phyloP scores from a whole-genome alignment of 2,329 filamentous ascomycete genomes.

The Podosphaera leucotricha region DNA sequence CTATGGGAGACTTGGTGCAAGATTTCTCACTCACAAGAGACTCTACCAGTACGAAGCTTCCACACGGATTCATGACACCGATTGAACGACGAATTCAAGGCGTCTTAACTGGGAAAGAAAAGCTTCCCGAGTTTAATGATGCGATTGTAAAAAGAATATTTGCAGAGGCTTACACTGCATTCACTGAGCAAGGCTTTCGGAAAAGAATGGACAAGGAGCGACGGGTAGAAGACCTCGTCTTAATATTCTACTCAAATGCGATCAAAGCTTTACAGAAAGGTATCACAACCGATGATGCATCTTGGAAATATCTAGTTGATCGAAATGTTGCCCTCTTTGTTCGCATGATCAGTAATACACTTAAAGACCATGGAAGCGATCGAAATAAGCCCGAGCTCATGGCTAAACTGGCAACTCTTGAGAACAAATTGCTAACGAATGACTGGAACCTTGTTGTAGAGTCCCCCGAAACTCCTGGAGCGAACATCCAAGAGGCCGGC shows the following conservation, averaged over 20 bases:
- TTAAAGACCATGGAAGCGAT: constrained; percentile 67
- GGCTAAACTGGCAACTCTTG: constrained; percentile 52
- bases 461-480: constrained; percentile 30
- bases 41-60: constrained; percentile 45
- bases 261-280: constrained; percentile 73
- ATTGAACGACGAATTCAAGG: constrained; percentile 25
- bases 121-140: constrained; percentile 72
- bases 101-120: constrained; percentile 52
- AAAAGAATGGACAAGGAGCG: constrained; percentile 87
- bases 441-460: constrained; percentile 65
- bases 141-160: constrained; percentile 81
- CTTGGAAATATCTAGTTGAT: constrained; percentile 80
- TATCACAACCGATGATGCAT: constrained; percentile 55
- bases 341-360: constrained; percentile 53
- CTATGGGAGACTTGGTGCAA: constrained; percentile 67
- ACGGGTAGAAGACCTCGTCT: constrained; percentile 70
- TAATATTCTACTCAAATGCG: constrained; percentile 91
- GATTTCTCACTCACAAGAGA: constrained; percentile 49
- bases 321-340: constrained; percentile 89
- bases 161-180: constrained; percentile 77
- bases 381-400: constrained; percentile 70
- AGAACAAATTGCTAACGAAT: constrained; percentile 82
- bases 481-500: constrained; percentile 54
- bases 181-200: constrained; percentile 71
- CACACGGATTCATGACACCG: constrained; percentile 45